Conservation (phyloP, 805 yeast species). For the Sugiyamaella chiloensis region DNA sequence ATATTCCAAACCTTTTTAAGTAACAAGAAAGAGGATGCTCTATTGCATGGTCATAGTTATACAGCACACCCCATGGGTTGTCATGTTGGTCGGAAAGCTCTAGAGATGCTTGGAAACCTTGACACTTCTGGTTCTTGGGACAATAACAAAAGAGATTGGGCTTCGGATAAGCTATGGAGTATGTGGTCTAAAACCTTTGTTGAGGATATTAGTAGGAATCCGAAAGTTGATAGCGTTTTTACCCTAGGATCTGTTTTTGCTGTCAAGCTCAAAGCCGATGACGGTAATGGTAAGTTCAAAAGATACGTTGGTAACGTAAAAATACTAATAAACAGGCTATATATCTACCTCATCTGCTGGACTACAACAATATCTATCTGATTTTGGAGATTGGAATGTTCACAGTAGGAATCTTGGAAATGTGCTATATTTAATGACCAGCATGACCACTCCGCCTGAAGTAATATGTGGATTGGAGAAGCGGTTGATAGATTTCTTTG, state of each 20-base stretch:
- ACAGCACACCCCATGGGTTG: constrained; percentile 31
- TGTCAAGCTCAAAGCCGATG: constrained; percentile 19
- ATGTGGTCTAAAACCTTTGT: constrained; percentile 25
- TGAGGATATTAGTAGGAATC: constrained; percentile 14
- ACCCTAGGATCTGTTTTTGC: constrained; percentile 26
- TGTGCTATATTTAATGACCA: constrained; percentile 26
- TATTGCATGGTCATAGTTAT: constrained; percentile 29
- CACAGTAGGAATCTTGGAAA: constrained; percentile 27
- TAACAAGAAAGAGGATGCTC: constrained; percentile 24
- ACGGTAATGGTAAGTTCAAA: constrained; percentile 3
- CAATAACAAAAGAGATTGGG: constrained; percentile 19
- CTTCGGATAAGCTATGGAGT: constrained; percentile 17
- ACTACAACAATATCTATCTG: constrained; percentile 12
- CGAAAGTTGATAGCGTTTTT: constrained; percentile 20
- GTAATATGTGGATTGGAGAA: constrained; percentile 6
- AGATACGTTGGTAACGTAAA: not conserved
- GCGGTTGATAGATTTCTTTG: constrained; percentile 2
- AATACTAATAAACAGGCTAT: constrained; percentile 16
- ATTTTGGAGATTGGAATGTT: constrained; percentile 21
- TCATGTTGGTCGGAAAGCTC: constrained; percentile 22
- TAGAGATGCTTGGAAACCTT: constrained; percentile 14
- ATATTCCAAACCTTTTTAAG: constrained; percentile 26
- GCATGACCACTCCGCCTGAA: constrained; percentile 9
- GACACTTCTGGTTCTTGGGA: constrained; percentile 17
- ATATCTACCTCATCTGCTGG: constrained; percentile 20